Evolutionary conservation across 257 asterid genomes (phyloP).

Genomic region (Cynanchum wilfordii): DNA sequence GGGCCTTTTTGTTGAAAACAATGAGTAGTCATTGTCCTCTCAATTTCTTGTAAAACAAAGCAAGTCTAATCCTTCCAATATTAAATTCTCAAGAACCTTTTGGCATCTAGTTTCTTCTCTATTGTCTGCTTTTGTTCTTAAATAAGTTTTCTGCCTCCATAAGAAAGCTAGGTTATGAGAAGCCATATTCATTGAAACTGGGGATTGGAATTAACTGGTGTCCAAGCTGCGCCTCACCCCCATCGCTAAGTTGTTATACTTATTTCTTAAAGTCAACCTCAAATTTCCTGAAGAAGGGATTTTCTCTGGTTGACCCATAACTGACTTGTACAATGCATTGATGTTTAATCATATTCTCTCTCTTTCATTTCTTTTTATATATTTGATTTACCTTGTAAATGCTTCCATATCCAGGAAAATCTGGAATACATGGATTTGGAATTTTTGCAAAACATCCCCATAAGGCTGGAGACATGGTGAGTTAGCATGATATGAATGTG

Average conservation of each 20-base stretch:
- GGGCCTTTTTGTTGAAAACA: background rate
- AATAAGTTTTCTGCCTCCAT: background rate
- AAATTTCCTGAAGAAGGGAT: background rate
- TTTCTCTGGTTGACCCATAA: background rate
- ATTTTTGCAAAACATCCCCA: conserved; percentile 78
- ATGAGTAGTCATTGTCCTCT: background rate
- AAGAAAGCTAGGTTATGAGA: background rate
- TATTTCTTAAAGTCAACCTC: background rate
- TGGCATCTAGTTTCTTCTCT: background rate
- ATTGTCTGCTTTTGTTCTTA: background rate
- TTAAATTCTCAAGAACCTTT: background rate
- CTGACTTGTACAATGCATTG: background rate
- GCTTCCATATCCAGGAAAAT: conserved; percentile 62
- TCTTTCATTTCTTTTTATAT: background rate
- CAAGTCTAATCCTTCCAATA: background rate
- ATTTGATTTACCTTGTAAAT: conserved; percentile 16
- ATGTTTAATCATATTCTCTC: conserved; percentile 11
- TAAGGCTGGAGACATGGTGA: conserved; percentile 97
- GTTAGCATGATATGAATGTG: conserved; percentile 21
- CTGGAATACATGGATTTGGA: conserved; percentile 95
- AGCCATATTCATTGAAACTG: background rate
- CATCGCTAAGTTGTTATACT: background rate
- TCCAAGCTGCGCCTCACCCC: background rate
- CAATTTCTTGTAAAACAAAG: background rate
- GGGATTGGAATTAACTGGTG: background rate